Evolutionary conservation across 2,329 filamentous ascomycete species (phyloP).

Genomic region (Fusarium sterilihyphosum): DNA sequence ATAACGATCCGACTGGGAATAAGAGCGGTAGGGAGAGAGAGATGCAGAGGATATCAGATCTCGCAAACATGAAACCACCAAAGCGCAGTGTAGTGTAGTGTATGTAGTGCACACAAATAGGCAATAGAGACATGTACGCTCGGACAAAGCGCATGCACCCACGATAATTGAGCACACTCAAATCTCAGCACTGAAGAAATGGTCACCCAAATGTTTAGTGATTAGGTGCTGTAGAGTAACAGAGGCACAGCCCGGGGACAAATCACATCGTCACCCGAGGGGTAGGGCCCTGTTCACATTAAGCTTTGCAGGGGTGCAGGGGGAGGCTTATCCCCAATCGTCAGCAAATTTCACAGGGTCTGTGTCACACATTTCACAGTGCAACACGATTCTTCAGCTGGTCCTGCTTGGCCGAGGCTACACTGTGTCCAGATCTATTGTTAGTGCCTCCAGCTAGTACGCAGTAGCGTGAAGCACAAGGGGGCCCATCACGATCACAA

Average conservation of each 20-base stretch:
- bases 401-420: not conserved
- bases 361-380: not conserved
- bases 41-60: not conserved
- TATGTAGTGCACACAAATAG: not conserved
- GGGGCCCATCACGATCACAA: not conserved
- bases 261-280: slow-evolving; percentile 2
- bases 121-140: slow-evolving; percentile 6
- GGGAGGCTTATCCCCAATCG: not conserved
- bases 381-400: not conserved
- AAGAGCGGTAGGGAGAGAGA: not conserved
- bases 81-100: no score
- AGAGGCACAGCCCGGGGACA: not conserved
- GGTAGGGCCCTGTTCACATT: not conserved
- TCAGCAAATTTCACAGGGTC: not conserved
- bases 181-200: not conserved
- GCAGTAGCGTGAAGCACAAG: not conserved
- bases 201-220: not conserved
- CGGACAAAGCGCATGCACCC: not conserved
- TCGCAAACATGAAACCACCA: not conserved
- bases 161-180: not conserved
- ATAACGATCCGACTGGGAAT: not conserved
- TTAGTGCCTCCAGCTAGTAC: not conserved
- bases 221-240: not conserved
- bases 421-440: slow-evolving; percentile 1
- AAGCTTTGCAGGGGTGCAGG: not conserved